Conservation (phyloP, 139 green algal species). For the Tetradesmus obliquus region DNA sequence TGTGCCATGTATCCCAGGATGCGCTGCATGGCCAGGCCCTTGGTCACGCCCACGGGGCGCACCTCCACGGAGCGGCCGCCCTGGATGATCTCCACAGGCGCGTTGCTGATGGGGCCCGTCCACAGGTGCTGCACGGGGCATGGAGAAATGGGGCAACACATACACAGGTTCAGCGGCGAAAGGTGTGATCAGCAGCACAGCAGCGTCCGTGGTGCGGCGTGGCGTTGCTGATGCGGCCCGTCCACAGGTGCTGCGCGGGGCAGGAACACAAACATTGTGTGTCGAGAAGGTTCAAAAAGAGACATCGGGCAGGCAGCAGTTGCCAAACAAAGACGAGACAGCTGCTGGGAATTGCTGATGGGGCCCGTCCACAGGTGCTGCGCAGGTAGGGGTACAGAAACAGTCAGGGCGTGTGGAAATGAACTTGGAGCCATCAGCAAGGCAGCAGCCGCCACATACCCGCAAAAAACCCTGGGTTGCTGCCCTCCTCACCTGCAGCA, state of each 20-base stretch:
- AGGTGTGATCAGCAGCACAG: not conserved
- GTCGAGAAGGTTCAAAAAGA: not conserved
- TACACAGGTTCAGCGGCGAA: not conserved
- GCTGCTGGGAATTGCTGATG: constrained; percentile 84
- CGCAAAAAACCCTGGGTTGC: too few species aligned
- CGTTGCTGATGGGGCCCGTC: constrained; percentile 98
- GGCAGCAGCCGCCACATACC: not conserved
- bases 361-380: constrained; percentile 99
- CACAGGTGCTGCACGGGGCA: constrained; percentile 93
- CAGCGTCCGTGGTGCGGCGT: not conserved
- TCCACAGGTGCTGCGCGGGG: not conserved
- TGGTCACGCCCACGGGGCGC: constrained; percentile 95
- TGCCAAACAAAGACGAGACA: too few species aligned
- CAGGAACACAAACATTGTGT: not conserved
- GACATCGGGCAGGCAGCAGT: not conserved
- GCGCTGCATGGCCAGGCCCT: constrained; percentile 92
- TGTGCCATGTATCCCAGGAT: constrained; percentile 68
- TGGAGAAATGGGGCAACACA: not conserved
- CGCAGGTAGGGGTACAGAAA: constrained; percentile 39
- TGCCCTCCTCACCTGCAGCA: not conserved
- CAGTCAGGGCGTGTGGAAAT: too few species aligned
- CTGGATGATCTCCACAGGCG: constrained; percentile 96
- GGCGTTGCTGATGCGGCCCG: not conserved
- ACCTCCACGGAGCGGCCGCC: constrained; percentile 70
- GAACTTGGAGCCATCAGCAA: not conserved